Conservation (phyloP, 1,284 basidiomycete genomes). For the Ustilago nuda region DNA sequence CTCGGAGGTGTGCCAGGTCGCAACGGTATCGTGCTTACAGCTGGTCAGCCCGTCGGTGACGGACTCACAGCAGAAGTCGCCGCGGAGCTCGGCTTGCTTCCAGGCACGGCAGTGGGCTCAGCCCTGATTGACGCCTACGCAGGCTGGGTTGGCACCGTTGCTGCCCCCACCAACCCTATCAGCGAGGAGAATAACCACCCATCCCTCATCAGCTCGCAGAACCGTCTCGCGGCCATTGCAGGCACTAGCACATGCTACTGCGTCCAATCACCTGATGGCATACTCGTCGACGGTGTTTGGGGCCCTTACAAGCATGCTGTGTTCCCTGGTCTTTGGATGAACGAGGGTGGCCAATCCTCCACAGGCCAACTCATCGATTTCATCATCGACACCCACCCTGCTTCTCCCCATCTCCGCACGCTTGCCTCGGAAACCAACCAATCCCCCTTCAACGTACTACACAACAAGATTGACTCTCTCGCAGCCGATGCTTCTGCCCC, state of each 20-base stretch:
- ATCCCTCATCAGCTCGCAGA: slow-evolving; percentile 65
- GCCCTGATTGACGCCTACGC: slow-evolving; percentile 98
- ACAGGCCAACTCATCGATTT: slow-evolving; percentile 99
- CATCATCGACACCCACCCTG: slow-evolving; percentile 90
- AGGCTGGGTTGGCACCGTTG: slow-evolving; percentile 98
- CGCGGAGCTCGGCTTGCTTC: slow-evolving; percentile 82
- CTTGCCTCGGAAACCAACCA: slow-evolving; percentile 71
- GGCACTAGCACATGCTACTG: slow-evolving; percentile 97
- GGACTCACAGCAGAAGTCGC: slow-evolving; percentile 85
- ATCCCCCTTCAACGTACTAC: slow-evolving; percentile 75
- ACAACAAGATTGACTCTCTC: slow-evolving; percentile 80
- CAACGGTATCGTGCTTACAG: slow-evolving; percentile 79
- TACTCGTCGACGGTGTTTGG: slow-evolving; percentile 94
- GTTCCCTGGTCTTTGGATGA: slow-evolving; percentile 90
- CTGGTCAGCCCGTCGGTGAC: slow-evolving; percentile 87
- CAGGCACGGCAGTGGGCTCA: slow-evolving; percentile 93
- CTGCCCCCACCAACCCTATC: slow-evolving; percentile 75
- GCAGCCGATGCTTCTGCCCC: slow-evolving; percentile 70
- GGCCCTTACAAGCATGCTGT: slow-evolving; percentile 92
- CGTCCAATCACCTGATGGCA: slow-evolving; percentile 75
- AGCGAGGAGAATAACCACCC: slow-evolving; percentile 71
- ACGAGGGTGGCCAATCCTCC: slow-evolving; percentile 97
- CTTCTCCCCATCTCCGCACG: slow-evolving; percentile 79
- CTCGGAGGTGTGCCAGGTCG: slow-evolving; percentile 79
- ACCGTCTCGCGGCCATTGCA: slow-evolving; percentile 90